A percentile compares a stretch with the other conserved stretches of the same genome.
These are phyloP conservation scores for Saccharomyces hybrid DNA, from an alignment of 1,139 yeast species.

Conservation along the genomic window DNA sequence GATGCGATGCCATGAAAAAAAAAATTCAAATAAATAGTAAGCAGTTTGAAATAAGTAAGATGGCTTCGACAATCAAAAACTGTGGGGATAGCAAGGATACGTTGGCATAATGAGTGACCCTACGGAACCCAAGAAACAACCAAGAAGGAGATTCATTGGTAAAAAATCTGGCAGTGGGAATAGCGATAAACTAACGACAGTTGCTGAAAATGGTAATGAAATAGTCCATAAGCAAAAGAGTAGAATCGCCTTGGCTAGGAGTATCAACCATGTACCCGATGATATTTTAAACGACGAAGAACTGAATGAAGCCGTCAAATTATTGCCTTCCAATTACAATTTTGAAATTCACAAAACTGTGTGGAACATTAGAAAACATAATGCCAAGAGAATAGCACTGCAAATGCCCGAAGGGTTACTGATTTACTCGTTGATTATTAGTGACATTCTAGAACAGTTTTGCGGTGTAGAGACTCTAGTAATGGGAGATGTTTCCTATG, in stretches of 20 bases:
- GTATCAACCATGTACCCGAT: conserved; percentile 82
- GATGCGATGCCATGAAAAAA: neutral
- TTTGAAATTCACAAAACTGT: conserved; percentile 93
- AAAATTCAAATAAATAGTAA: neutral
- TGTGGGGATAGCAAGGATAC: neutral
- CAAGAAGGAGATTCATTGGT: conserved; percentile 43
- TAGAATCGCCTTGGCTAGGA: conserved; percentile 38
- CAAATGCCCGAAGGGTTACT: conserved; percentile 97
- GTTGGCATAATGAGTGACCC: neutral
- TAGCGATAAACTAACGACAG: conserved; percentile 11
- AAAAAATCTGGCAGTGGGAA: conserved; percentile 18
- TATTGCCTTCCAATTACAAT: conserved; percentile 84
- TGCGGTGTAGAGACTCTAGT: conserved; percentile 81
- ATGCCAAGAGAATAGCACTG: conserved; percentile 74
- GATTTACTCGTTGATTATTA: conserved; percentile 74
- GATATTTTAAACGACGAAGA: conserved; percentile 76
- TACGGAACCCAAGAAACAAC: neutral
- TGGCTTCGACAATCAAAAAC: neutral
- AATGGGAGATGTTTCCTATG: conserved; percentile 98
- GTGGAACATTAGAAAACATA: conserved; percentile 75
- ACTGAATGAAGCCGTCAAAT: conserved; percentile 67
- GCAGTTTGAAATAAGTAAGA: neutral
- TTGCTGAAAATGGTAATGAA: conserved; percentile 16
- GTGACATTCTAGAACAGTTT: conserved; percentile 88
- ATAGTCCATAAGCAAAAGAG: conserved; percentile 29